Conservation (phyloP, 1,139 yeast genomes). For the Lipomyces yarrowii region DNA sequence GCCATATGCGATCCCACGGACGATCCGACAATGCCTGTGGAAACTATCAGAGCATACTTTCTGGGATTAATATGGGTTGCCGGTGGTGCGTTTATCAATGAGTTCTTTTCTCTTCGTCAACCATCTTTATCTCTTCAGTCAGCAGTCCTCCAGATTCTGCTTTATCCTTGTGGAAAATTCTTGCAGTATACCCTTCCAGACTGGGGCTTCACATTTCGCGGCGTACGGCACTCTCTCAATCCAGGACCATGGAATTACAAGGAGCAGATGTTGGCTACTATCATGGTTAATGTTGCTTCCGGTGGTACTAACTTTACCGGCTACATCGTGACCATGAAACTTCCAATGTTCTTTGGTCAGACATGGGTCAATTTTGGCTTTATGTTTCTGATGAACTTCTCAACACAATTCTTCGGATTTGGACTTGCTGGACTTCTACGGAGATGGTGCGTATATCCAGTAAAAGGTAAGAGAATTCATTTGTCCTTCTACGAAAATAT, state of each 20-base stretch:
- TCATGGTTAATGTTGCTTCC: slow-evolving; percentile 56
- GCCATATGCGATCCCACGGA: slow-evolving; percentile 52
- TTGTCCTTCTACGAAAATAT: no score
- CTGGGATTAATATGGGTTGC: slow-evolving; percentile 40
- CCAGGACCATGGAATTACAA: slow-evolving; percentile 68
- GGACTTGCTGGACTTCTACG: slow-evolving; percentile 65
- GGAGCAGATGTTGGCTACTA: slow-evolving; percentile 64
- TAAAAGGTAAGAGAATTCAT: slow-evolving; percentile 34
- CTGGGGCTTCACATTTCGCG: slow-evolving; percentile 36
- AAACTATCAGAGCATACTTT: slow-evolving; percentile 53
- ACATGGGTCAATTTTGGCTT: slow-evolving; percentile 41
- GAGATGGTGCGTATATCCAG: slow-evolving; percentile 61
- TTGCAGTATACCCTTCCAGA: slow-evolving; percentile 48
- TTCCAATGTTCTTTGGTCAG: slow-evolving; percentile 44
- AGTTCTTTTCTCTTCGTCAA: slow-evolving; percentile 60
- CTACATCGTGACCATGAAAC: slow-evolving; percentile 49
- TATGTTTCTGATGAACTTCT: slow-evolving; percentile 37
- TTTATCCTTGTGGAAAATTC: slow-evolving; percentile 24
- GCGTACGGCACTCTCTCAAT: slow-evolving; percentile 47
- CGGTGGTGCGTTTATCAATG: slow-evolving; percentile 57
- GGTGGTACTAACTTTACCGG: slow-evolving; percentile 46
- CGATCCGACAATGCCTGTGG: slow-evolving; percentile 47
- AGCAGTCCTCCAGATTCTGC: slow-evolving; percentile 20
- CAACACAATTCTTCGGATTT: slow-evolving; percentile 64
- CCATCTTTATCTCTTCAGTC: slow-evolving; percentile 57